Percentiles rank a stretch among this genome's conserved stretches.
These are phyloP conservation scores for Solanum virginianum DNA, from an alignment of 257 asterid species.

Conservation along the genomic window DNA sequence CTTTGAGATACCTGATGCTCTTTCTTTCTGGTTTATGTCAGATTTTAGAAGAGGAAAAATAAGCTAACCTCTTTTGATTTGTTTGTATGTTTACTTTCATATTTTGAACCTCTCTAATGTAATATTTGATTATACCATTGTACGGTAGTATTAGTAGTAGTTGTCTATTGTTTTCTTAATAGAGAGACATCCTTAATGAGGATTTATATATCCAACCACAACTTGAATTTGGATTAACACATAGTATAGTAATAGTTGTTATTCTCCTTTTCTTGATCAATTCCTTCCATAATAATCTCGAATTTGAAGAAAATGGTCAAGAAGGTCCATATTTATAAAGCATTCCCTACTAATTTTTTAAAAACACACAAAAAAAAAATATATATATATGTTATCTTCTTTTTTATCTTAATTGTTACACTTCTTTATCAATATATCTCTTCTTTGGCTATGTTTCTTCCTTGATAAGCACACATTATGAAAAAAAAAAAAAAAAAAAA, in stretches of 20 bases:
- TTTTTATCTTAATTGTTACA: not conserved
- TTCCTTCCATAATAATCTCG: not conserved
- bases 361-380: not conserved
- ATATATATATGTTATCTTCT: not conserved
- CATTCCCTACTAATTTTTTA: not conserved
- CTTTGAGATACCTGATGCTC: not conserved
- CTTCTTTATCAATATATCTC: not conserved
- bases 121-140: not conserved
- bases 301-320: not conserved
- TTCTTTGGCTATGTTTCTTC: not conserved
- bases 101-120: not conserved
- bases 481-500: not conserved
- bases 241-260: not conserved
- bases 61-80: not conserved
- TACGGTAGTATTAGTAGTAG: not conserved
- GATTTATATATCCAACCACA: not conserved
- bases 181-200: not conserved
- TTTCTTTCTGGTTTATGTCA: not conserved
- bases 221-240: not conserved
- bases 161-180: not conserved
- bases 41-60: not conserved
- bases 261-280: not conserved
- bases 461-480: not conserved
- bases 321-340: not conserved
- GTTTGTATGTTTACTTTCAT: not conserved